Evolutionary conservation across 495 filamentous ascomycete species (phyloP).

Genomic region (Sphaerosporella brunnea): DNA sequence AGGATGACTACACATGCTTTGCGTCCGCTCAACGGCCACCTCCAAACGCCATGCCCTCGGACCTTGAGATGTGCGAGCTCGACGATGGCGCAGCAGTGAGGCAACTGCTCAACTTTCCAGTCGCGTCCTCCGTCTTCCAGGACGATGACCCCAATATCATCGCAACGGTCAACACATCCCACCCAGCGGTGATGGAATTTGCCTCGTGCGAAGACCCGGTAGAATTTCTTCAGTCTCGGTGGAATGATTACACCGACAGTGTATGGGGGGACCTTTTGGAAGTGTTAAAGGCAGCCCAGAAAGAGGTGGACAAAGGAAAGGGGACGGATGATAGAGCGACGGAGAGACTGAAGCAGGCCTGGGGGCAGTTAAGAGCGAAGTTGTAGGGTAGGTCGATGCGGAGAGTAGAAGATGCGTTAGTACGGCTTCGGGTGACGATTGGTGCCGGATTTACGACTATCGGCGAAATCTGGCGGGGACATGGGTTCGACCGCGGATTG

Average conservation of each 20-base stretch:
- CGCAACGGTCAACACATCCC: constrained; percentile 5
- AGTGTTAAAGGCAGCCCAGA: constrained; percentile 42
- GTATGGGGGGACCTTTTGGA: constrained; percentile 58
- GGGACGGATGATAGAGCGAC: constrained; percentile 28
- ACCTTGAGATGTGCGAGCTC: no score
- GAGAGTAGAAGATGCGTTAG: no score
- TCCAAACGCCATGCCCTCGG: background rate
- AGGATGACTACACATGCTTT: background rate
- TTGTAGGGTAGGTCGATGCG: no score
- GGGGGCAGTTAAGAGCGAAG: constrained; percentile 30
- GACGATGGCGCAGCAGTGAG: constrained; percentile 14
- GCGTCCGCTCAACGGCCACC: background rate
- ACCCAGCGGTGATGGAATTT: constrained; percentile 8
- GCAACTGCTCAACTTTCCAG: constrained; percentile 18
- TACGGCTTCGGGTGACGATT: no score
- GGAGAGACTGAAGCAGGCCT: constrained; percentile 35
- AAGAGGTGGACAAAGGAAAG: constrained; percentile 35
- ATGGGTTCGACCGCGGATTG: no score
- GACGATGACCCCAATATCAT: background rate
- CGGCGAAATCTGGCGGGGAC: no score
- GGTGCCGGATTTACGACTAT: no score
- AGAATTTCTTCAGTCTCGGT: constrained; percentile 28
- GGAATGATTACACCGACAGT: constrained; percentile 48
- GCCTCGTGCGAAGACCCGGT: constrained; percentile 28
- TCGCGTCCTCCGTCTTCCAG: constrained; percentile 4